Evolutionary conservation across 306 rosid genomes (phyloP), one percentile per base, ranked within the genome.

Genomic region (Lagenaria siceraria): DNA sequence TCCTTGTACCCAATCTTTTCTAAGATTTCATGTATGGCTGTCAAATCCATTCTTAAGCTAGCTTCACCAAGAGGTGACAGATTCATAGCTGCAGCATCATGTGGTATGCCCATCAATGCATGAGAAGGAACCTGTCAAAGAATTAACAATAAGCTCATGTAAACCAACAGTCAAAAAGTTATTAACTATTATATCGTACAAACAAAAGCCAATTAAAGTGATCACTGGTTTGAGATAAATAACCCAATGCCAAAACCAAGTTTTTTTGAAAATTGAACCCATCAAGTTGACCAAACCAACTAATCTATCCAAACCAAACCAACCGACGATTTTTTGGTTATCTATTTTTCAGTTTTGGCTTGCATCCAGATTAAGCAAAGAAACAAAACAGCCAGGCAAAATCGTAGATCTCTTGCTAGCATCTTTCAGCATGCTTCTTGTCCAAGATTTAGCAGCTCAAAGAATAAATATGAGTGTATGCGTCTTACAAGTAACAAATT

Each of bases 1-100:
- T 95, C 99, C 87, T 90, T 95, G 63, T 95, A 95, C 79, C 97
- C 97, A 78, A 83, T 80, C 79, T 84, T 87, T 84, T 95, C 99
- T 85, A 95, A 54, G 87, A 89, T 85, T 83, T 90, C 97, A 63
- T 95, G 97, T 68, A 95, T 77, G 81, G 97, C 89, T 25, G 99
- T 90, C 85, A 95, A 86, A 85, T 95, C 99, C 91, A 58, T 87
- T 80, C 96, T 86, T 36, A 83, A 71, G 82, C 97, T 90, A 80
- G 97, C 97, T 84, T 92, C 97, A 80, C 93, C 99, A 35, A 95
- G 90, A 0, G 92, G 90, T 56, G 99, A 82, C 65, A 89, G 85
- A 79, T 89, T 83, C 66, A 89, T 78, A 77, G 90, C 80, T 53
- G 87, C 79, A 80, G 83, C 74, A 75, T 82, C 88, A 74, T 90